A percentile compares a stretch with the other conserved stretches of the same genome.
phyloP scores from a whole-genome alignment of 2,329 filamentous ascomycete genomes.

The Fusarium sp. region DNA sequence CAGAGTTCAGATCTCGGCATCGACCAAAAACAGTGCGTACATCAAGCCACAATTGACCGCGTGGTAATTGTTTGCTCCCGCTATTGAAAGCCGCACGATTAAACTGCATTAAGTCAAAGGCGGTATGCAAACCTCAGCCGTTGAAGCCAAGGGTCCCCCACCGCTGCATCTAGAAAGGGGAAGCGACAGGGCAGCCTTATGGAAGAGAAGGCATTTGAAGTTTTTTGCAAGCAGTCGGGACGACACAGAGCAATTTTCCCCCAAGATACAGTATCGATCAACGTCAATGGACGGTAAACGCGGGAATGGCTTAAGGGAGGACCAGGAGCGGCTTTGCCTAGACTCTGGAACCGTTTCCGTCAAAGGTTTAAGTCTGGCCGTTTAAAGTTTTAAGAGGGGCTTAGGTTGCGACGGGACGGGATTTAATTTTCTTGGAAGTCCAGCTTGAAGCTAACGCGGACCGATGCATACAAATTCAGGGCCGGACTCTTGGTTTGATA shows the following conservation, averaged over 20 bases:
- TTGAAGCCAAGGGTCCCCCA: constrained; percentile 25
- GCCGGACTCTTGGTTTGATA: constrained; percentile 23
- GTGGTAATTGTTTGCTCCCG: constrained; percentile 22
- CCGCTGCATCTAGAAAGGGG: constrained; percentile 25
- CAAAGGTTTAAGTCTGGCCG: constrained; percentile 13
- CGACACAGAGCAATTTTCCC: not conserved
- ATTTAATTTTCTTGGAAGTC: constrained; percentile 25
- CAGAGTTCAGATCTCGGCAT: not conserved
- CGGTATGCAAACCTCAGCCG: constrained; percentile 40
- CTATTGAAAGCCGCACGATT: constrained; percentile 23
- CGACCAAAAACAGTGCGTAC: not conserved
- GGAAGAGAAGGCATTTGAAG: not conserved
- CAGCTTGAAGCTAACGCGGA: constrained; percentile 40
- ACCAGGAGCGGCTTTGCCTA: constrained; percentile 4
- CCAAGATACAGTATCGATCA: not conserved
- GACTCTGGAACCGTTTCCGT: constrained; percentile 32
- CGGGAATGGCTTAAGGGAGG: constrained; percentile 40
- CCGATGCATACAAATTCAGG: constrained; percentile 27
- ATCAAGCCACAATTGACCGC: constrained; percentile 19
- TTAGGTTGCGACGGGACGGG: constrained; percentile 20
- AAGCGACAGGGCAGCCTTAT: not conserved
- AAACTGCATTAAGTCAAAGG: constrained; percentile 28
- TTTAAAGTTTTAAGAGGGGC: constrained; percentile 25
- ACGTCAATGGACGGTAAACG: constrained; percentile 22
- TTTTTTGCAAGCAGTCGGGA: constrained; percentile 12